Evolutionary conservation across 192 early-diverging fungal genomes (phyloP).

Genomic region (Hyaloraphidium curvatum): DNA sequence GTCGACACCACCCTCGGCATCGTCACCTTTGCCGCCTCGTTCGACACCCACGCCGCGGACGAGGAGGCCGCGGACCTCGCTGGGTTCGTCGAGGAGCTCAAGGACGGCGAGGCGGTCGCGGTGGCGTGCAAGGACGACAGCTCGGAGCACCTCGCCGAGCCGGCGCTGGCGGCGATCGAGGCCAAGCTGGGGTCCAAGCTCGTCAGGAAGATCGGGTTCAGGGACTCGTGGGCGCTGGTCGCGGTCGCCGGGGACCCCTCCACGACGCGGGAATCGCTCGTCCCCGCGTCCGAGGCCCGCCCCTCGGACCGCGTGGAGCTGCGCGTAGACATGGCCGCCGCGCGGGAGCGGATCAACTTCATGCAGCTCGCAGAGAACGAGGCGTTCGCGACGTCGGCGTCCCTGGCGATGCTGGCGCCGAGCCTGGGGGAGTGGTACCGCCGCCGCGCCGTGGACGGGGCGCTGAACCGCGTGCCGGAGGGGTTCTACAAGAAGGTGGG

Average conservation of each 20-base stretch:
- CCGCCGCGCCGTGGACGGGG: constrained; percentile 65
- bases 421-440: constrained; percentile 41
- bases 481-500: constrained; percentile 65
- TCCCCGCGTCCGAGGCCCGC: neutral
- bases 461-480: constrained; percentile 56
- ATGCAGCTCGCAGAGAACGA: neutral
- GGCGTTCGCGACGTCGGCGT: neutral
- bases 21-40: constrained; percentile 43
- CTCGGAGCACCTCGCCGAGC: constrained; percentile 39
- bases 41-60: constrained; percentile 49
- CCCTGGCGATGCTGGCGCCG: neutral
- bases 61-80: constrained; percentile 45
- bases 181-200: constrained; percentile 30
- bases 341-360: neutral
- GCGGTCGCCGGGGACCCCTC: neutral
- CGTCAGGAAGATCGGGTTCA: constrained; percentile 36
- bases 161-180: constrained; percentile 34
- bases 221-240: constrained; percentile 47
- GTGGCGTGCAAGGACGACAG: constrained; percentile 49
- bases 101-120: constrained; percentile 45
- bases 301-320: neutral
- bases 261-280: neutral
- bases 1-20: constrained; percentile 49
- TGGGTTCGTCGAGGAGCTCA: constrained; percentile 38
- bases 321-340: neutral